Percentiles rank a stretch among this genome's conserved stretches.
These are phyloP conservation scores for Pinus taeda DNA, from an alignment of 75 land plant genomes.

Conservation along the genomic window DNA sequence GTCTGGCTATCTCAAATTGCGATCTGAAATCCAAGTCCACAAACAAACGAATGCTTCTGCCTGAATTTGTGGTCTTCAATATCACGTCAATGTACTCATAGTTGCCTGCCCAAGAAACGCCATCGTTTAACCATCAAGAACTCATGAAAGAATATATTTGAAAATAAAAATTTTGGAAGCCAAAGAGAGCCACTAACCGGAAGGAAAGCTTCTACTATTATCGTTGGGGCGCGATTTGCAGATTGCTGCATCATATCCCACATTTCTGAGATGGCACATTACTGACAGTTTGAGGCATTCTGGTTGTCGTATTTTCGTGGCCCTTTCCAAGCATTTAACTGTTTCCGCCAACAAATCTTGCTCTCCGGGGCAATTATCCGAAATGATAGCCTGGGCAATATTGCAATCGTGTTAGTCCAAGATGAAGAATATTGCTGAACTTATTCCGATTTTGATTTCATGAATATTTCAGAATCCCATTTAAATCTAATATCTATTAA, in stretches of 20 bases:
- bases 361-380: slow-evolving; percentile 33
- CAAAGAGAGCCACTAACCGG: background rate
- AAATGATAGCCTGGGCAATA: slow-evolving; percentile 29
- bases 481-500: too few relatives aligned
- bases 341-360: slow-evolving; percentile 45
- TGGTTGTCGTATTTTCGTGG: slow-evolving; percentile 4
- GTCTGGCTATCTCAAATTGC: slow-evolving; percentile 20
- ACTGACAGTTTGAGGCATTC: background rate
- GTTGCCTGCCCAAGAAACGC: slow-evolving; percentile 10
- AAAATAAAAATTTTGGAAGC: too few relatives aligned
- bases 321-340: slow-evolving; percentile 32
- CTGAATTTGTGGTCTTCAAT: background rate
- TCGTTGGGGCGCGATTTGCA: slow-evolving; percentile 26
- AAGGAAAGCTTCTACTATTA: slow-evolving; percentile 12
- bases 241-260: slow-evolving; percentile 33
- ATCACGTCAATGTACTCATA: slow-evolving; percentile 19
- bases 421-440: too few relatives aligned
- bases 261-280: slow-evolving; percentile 12
- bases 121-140: background rate
- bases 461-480: too few relatives aligned
- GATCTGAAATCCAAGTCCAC: slow-evolving; percentile 19
- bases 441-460: too few relatives aligned
- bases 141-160: background rate
- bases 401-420: too few relatives aligned
- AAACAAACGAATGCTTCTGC: background rate